Evolutionary conservation across 208 protist genomes (phyloP), one percentile per base, ranked within the genome.

Genomic region (Leptomonas seymouri): DNA sequence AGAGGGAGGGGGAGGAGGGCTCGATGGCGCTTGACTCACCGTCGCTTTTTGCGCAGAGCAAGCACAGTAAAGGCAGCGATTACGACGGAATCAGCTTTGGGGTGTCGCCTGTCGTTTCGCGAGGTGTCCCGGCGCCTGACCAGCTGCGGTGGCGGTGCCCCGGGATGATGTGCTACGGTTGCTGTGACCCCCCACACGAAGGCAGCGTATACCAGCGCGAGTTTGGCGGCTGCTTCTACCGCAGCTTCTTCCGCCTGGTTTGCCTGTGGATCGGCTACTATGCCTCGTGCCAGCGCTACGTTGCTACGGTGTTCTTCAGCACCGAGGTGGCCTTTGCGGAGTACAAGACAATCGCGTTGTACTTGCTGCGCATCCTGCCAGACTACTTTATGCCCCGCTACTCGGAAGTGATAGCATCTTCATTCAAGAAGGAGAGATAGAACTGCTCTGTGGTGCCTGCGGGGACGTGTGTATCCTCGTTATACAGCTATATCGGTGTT

Each of bases 221-320:
- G 42, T 86, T 81, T 65, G 90, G 90, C 25, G 84, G 84, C 39
- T 92, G 86, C 61, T 93, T 95, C 62, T 93, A 86, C 57, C 78
- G 86, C 23, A 93, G 91, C 76, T 83, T 92, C 57, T 93, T 95
- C 73, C 87, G 87, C 5, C 72, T 95, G 49, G 71, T 95, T 46
- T 95, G 90, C 64, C 67, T 89, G 36, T 95, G 90, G 90, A 55
- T 93, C 15, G 85, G 80, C n/a, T 87, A 95, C 78, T 95, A 95
- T 73, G 76, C 74, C 12, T 78, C 80, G 23, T 88, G 76, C 50
- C 87, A 93, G 82, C 81, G 85, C 7, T 93, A 92, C 75, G 79
- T 93, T 28, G 87, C 87, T 63, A 95, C 87, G 44, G 59, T 95
- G 45, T 95, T 80, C 71, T 95, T 84, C 81, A 90, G 77, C 76